Conservation (phyloP, 2,329 filamentous ascomycete genomes). For the Gnomoniopsis sp. region DNA sequence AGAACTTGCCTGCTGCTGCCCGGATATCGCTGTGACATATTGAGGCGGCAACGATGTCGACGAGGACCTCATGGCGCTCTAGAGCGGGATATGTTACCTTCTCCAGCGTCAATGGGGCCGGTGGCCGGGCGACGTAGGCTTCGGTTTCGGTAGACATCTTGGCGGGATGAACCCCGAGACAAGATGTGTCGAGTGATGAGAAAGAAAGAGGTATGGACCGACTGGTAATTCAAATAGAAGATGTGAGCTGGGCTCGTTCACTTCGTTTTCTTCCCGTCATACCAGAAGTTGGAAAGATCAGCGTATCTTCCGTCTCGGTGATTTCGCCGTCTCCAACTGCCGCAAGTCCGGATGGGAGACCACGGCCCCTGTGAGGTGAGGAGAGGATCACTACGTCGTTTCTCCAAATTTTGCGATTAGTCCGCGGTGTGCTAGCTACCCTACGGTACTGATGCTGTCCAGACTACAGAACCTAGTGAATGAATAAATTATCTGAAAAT, state of each 20-base stretch:
- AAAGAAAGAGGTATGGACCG: background rate
- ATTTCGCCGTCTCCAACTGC: background rate
- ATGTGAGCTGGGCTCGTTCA: background rate
- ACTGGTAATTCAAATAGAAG: background rate
- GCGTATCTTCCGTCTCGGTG: background rate
- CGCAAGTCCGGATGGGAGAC: background rate
- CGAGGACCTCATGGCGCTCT: constrained; percentile 7
- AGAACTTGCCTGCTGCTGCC: constrained; percentile 9
- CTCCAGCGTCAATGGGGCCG: background rate
- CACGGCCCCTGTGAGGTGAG: background rate
- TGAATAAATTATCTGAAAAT: too few species aligned
- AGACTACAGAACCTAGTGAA: too few species aligned
- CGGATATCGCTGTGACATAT: constrained; percentile 12
- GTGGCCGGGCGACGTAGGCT: constrained; percentile 9
- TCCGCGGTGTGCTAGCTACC: too few species aligned
- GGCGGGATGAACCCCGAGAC: background rate
- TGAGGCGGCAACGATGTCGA: constrained; percentile 6
- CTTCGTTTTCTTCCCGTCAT: too few species aligned
- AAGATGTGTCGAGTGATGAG: background rate
- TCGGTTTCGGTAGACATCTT: constrained; percentile 4
- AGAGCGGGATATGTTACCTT: constrained; percentile 4
- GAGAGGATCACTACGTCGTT: background rate
- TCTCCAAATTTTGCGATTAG: background rate
- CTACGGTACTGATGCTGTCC: too few species aligned
- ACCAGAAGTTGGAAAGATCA: too few species aligned